phyloP scores from a whole-genome alignment of 192 early-diverging fungal species.

The Diversispora epigaea region DNA sequence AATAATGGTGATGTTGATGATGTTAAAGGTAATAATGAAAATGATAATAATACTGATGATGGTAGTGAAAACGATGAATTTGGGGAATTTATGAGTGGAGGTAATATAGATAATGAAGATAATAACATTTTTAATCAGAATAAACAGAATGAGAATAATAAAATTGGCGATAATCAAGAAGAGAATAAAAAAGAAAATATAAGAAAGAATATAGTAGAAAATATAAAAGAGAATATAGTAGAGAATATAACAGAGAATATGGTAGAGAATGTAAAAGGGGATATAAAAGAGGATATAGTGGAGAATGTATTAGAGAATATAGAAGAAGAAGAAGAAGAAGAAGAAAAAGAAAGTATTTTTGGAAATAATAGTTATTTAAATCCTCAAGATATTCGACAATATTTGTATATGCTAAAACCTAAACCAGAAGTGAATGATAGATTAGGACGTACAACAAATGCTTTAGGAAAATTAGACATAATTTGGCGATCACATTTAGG shows the following conservation, averaged over 20 bases:
- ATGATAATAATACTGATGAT: background rate
- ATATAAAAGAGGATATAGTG: background rate
- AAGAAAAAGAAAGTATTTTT: slow-evolving; percentile 48
- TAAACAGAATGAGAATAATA: background rate
- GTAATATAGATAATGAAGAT: background rate
- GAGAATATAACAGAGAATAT: too few species aligned
- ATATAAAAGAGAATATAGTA: too few species aligned
- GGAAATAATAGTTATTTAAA: slow-evolving; percentile 54
- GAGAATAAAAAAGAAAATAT: background rate
- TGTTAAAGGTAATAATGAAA: background rate
- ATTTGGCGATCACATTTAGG: slow-evolving; percentile 92
- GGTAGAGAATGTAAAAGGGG: too few species aligned
- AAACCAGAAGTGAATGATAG: slow-evolving; percentile 53
- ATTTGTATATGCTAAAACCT: slow-evolving; percentile 82
- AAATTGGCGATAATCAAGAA: background rate
- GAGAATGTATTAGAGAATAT: too few species aligned
- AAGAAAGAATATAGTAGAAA: background rate
- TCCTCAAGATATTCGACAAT: slow-evolving; percentile 86
- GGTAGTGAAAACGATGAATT: too few species aligned
- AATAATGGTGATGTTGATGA: background rate
- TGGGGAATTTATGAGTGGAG: too few species aligned
- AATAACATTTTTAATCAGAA: background rate
- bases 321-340: background rate
- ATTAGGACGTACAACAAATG: slow-evolving; percentile 69
- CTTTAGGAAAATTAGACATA: slow-evolving; percentile 92